These are phyloP conservation scores for Nasturtium officinale DNA, from an alignment of 345 rosid genomes.

Conservation along the genomic window DNA sequence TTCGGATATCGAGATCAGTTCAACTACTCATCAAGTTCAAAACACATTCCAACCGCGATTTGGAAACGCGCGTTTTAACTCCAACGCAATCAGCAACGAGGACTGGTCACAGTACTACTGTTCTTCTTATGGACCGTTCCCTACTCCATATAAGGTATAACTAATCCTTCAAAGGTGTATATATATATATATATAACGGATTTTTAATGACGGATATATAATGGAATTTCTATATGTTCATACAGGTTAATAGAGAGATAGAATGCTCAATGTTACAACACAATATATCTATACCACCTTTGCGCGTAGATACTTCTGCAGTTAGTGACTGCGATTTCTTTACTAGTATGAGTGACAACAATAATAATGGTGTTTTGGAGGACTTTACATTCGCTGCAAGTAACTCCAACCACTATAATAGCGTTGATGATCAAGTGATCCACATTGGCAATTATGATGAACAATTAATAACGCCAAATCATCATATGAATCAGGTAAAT, in stretches of 20 bases:
- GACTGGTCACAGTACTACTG: constrained; percentile 39
- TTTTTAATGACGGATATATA: neutral
- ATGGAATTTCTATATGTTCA: neutral
- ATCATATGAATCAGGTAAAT: constrained; percentile 61
- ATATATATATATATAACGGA: neutral
- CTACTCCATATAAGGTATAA: constrained; percentile 36
- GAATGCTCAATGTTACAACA: constrained; percentile 44
- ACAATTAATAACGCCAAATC: constrained; percentile 58
- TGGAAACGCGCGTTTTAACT: constrained; percentile 33
- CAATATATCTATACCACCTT: constrained; percentile 53
- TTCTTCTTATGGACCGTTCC: constrained; percentile 34
- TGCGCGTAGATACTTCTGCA: constrained; percentile 64
- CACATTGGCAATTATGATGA: constrained; percentile 53
- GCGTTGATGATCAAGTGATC: constrained; percentile 41
- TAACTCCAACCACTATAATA: constrained; percentile 37
- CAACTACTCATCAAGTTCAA: constrained; percentile 39
- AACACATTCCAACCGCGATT: constrained; percentile 36
- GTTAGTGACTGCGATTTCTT: constrained; percentile 41
- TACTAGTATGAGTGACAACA: constrained; percentile 42
- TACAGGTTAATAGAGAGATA: constrained; percentile 44
- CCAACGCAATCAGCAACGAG: constrained; percentile 31
- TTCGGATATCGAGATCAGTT: constrained; percentile 44
- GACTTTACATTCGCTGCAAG: constrained; percentile 61
- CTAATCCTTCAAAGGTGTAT: neutral
- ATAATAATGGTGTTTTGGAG: constrained; percentile 41